Percentiles rank a stretch among this genome's conserved stretches.
Conservation (phyloP, 352 stramenopile species). For the Globisporangium alternatum region DNA sequence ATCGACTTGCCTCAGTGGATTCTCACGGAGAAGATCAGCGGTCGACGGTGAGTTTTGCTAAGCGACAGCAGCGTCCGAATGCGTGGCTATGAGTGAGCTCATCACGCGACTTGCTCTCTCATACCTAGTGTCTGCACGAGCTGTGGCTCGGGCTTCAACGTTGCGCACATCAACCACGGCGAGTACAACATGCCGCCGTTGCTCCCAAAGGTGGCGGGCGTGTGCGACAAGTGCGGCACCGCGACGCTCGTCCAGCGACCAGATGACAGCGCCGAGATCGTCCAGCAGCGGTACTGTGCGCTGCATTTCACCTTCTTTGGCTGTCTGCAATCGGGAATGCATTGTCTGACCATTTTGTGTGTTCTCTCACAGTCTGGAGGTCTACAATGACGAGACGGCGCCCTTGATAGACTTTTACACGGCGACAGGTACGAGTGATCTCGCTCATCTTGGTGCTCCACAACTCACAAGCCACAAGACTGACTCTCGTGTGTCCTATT, state of each 20-base stretch:
- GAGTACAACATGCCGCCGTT: conserved; percentile 90
- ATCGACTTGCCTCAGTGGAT: conserved; percentile 88
- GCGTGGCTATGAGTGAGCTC: not conserved
- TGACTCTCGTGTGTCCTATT: not conserved
- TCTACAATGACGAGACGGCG: conserved; percentile 88
- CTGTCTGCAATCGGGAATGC: not conserved
- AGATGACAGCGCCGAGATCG: conserved; percentile 80
- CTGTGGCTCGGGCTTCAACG: conserved; percentile 87
- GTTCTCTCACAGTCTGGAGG: conserved; percentile 46
- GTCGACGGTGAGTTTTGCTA: conserved; percentile 47
- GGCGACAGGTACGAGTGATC: conserved; percentile 27
- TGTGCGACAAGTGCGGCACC: conserved; percentile 80
- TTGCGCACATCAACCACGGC: conserved; percentile 82
- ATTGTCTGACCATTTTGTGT: not conserved
- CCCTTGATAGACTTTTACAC: conserved; percentile 88
- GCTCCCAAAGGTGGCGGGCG: conserved; percentile 78
- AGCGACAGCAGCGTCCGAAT: not conserved
- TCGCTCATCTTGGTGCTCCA: not conserved
- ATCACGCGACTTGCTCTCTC: not conserved
- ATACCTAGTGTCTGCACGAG: conserved; percentile 64
- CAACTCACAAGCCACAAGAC: not conserved
- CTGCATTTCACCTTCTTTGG: too few species aligned
- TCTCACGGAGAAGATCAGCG: conserved; percentile 88
- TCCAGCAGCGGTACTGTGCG: conserved; percentile 55
- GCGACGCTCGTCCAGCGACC: conserved; percentile 71